phyloP scores from a whole-genome alignment of 2,329 filamentous ascomycete species.

The Fusarium paranaense region DNA sequence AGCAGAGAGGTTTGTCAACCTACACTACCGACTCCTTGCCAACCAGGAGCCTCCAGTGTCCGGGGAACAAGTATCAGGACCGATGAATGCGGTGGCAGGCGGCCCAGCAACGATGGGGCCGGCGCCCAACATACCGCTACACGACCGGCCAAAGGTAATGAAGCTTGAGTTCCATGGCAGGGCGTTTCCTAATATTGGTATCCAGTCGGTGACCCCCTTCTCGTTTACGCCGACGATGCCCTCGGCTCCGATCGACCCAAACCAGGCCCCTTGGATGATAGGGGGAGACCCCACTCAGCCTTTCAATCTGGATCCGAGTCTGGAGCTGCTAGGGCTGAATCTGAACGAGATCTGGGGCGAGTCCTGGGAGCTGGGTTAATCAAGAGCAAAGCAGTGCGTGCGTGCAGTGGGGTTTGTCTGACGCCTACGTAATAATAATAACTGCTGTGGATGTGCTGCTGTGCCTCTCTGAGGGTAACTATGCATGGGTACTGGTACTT shows the following conservation, averaged over 20 bases:
- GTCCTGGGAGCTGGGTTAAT: constrained; percentile 56
- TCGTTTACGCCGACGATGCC: constrained; percentile 52
- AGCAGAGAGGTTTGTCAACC: constrained; percentile 68
- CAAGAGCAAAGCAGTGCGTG: background rate
- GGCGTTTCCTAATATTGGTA: constrained; percentile 46
- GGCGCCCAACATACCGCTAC: constrained; percentile 49
- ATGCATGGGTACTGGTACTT: constrained; percentile 1
- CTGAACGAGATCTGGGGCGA: constrained; percentile 68
- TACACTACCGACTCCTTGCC: constrained; percentile 68
- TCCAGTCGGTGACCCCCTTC: constrained; percentile 58
- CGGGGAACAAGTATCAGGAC: constrained; percentile 43
- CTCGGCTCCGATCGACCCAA: constrained; percentile 50
- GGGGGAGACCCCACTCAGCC: constrained; percentile 49
- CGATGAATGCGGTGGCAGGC: constrained; percentile 36
- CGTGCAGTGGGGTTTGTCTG: constrained; percentile 6
- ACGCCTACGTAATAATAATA: constrained; percentile 41
- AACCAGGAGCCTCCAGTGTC: constrained; percentile 62
- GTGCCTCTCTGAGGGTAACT: constrained; percentile 1
- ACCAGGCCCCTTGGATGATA: constrained; percentile 50
- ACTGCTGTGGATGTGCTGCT: constrained; percentile 27
- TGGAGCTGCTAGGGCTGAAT: constrained; percentile 65
- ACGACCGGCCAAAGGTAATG: constrained; percentile 55
- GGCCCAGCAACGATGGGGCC: constrained; percentile 41
- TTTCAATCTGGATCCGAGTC: constrained; percentile 65
- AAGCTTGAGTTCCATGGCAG: constrained; percentile 41